phyloP scores from a whole-genome alignment of 2,329 filamentous ascomycete species.

The Botrytis paeoniae region DNA sequence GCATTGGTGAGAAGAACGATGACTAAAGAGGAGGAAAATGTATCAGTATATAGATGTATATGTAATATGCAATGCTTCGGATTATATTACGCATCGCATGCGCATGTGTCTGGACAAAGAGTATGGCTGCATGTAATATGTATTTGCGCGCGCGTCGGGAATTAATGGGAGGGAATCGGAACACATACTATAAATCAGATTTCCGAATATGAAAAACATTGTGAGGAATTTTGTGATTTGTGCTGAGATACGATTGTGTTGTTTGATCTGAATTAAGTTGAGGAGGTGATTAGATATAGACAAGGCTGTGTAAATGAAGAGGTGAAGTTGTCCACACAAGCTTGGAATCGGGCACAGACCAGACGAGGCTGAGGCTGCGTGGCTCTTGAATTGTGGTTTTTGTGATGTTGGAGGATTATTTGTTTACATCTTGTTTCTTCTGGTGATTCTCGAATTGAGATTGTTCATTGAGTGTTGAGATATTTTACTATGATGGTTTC shows the following conservation, averaged over 20 bases:
- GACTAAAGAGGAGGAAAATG: constrained; percentile 47
- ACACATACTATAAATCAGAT: constrained; percentile 66
- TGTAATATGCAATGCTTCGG: neutral
- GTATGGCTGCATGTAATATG: neutral
- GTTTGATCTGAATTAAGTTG: constrained; percentile 7
- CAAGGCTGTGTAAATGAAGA: constrained; percentile 15
- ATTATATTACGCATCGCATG: neutral
- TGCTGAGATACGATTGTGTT: neutral
- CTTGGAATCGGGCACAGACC: constrained; percentile 3
- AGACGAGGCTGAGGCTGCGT: constrained; percentile 7
- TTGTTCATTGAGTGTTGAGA: neutral
- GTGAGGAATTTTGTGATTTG: constrained; percentile 35
- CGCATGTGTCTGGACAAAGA: neutral
- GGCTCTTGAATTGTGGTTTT: neutral
- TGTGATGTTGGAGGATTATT: neutral
- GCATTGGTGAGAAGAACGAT: constrained; percentile 88
- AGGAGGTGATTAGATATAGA: constrained; percentile 14
- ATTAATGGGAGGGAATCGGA: neutral
- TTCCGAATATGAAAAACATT: constrained; percentile 68
- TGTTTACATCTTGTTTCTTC: neutral
- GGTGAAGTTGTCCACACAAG: constrained; percentile 17
- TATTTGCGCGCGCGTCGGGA: neutral
- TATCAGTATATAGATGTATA: neutral
- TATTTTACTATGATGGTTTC: neutral
- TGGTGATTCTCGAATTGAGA: neutral